Base-by-base conservation (phyloP, 257 asterid genomes). In the Solanum ossicruentum region DNA sequence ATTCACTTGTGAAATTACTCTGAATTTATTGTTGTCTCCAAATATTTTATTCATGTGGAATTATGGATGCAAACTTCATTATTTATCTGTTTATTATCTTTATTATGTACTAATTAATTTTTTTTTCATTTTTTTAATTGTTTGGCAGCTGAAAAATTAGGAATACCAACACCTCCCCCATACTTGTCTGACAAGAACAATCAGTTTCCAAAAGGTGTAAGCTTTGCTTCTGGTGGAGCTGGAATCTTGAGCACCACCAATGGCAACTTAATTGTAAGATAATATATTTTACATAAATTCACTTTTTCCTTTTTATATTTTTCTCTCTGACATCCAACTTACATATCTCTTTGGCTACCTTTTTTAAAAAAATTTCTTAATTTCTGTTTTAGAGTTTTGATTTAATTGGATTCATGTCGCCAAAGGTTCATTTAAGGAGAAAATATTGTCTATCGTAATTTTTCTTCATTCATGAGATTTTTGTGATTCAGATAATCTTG, bases 191-290 rank as follows among this genome's bases (percentile, higher is more conserved):
- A 88, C 88, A 91, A 85, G 1, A 86, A 90, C 63, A 85, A 43
- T 69, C 85, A 65, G 71, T 93, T 91, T 83, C 73, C 75, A 7
- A 87, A 90, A 28, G 99, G 99, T 17, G 99, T 89, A 17, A 95
- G 87, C 88, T 95, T 95, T 86, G 99, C 99, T 52, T 94, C 98
- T 0, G 98, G 97, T 28, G 99, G 99, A 75, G 94, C 97, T 16
- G 98, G 98, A 66, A 91, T 95, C 47, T 85, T 94, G 72, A 95
- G 91, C 86, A 10, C 84, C 89, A 89, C 98, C 0, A 87, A 88
- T 32, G 90, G 83, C 17, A 85, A 75, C n/a, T 28, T 84, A 43
- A 52, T 91, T 81, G 98, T 94, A 91, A 86, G 91, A 12, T n/a
- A 12, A 36, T 36, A 36, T 36, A 36, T 36, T 36, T 36, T 36